These are phyloP conservation scores for Imleria badia DNA, from an alignment of 768 basidiomycete genomes.

Conservation along the genomic window DNA sequence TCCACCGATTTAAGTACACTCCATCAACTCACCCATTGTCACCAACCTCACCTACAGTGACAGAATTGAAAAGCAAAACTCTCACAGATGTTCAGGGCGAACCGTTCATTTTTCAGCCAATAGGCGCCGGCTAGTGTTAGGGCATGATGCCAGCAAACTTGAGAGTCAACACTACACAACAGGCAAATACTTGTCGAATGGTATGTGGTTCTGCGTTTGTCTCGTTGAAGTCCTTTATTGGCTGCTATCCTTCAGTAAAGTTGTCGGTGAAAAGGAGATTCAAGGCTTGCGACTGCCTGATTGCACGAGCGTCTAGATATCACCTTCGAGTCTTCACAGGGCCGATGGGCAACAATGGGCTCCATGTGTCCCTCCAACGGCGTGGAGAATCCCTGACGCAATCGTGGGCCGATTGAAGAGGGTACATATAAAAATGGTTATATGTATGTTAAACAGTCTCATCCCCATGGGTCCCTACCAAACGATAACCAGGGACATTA, in stretches of 20 bases:
- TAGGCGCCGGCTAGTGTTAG: not conserved
- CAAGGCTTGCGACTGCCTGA: no score
- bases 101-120: not conserved
- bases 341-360: no score
- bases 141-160: not conserved
- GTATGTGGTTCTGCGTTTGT: no score
- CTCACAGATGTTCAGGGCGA: conserved; percentile 9
- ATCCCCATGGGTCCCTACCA: not conserved
- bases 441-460: not conserved
- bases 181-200: no score
- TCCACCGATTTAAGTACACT: not conserved
- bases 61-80: not conserved
- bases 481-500: not conserved
- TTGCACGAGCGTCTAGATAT: no score
- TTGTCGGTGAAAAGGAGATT: no score
- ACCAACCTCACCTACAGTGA: not conserved
- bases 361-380: not conserved
- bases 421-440: not conserved
- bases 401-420: not conserved
- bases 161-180: not conserved
- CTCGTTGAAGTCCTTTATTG: no score
- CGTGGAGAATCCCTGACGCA: not conserved
- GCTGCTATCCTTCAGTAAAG: no score
- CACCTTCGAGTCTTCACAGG: no score
- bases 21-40: not conserved